Evolutionary conservation across 2,329 filamentous ascomycete genomes (phyloP), one percentile per base, ranked within the genome.

Genomic region (Claviceps humidiphila): DNA sequence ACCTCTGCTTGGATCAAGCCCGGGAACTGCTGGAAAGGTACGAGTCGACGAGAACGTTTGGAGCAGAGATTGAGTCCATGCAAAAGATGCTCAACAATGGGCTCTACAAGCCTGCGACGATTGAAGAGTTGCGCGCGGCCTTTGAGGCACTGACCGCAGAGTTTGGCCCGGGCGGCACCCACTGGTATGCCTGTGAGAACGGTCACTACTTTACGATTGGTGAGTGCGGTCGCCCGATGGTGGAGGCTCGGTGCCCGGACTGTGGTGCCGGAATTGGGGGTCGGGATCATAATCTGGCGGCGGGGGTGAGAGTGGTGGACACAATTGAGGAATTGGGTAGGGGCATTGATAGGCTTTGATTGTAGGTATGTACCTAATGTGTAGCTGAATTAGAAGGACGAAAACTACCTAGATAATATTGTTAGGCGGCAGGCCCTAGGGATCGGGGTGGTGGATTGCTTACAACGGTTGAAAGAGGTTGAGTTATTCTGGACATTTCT

Each of bases 171-270:
- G 42, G 22, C 0, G 78, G 73, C 0, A 81, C 81, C 0, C 78
- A 82, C 56, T 84, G 80, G 81, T 84, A 83, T 61, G 70, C 65
- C 0, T 83, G 78, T 55, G 63, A 56, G 24, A 79, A 80, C 53
- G 73, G 74, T 2, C 77, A 83, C 59, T 74, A 77, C 2, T 83
- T 86, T 56, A 78, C 80, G 0, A 72, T 85, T 37, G 81, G 81
- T 1, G 78, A 85, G 54, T 85, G 82, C 58, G 82, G 82, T 1
- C 78, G 80, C 72, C 78, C 82, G 0, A 83, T 84, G 78, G 55
- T 86, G 61, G 51, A 59, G 20, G 73, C 81, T 1, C 62, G 63
- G 1, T 88, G 84, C 57, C 81, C 82, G 0, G 75, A 86, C 58
- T 87, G 83, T 56, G 73, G 71, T 2, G 71, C 72, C 1, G 56